Evolutionary conservation across 257 asterid species (phyloP), one percentile per base, ranked within the genome.

Genomic region (Przewalskia tangutica): DNA sequence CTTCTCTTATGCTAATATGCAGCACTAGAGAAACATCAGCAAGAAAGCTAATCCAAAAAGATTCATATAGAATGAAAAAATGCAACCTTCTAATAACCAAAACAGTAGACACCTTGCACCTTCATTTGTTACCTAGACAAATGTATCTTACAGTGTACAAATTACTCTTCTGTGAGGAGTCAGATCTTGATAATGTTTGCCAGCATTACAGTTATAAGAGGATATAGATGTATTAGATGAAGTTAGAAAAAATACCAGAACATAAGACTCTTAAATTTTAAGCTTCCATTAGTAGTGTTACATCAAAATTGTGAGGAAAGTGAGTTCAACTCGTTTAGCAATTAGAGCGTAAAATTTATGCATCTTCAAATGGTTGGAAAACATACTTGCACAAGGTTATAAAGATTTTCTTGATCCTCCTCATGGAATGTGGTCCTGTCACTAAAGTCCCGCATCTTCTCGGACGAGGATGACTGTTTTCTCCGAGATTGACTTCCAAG

Each of bases 371-470:
- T 75, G 79, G 60, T 77, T 20, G 68, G 38, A 44, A 60, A 78
- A 60, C 86, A 70, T 81, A 92, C 99, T 90, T 95, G 97, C 68
- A 92, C 98, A 77, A 87, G 97, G 7, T 94, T 94, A 87, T 96
- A 96, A 50, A 96, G 97, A 90, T 96, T 92, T 87, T 94, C 98
- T 86, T 96, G 98, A 88, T 94, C 99, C 14, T 94, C 93, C 85
- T 96, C 98, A 70, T 89, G 91, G 87, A 94, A 94, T 27, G 84
- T 81, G 76, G 84, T 89, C 87, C 97, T 92, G 18, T 82, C 82
- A 64, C 90, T 86, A 62, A 78, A 65, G 64, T 88, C 85, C 83
- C 81, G 63, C 36, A 75, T 83, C 67, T 42, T 78, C 54, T 75
- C 88, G 1, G 88, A 64, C 0, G 68, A 38, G 64, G 68, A 85